Conservation (phyloP, 768 basidiomycete species). For the Agaricus bisporus region DNA sequence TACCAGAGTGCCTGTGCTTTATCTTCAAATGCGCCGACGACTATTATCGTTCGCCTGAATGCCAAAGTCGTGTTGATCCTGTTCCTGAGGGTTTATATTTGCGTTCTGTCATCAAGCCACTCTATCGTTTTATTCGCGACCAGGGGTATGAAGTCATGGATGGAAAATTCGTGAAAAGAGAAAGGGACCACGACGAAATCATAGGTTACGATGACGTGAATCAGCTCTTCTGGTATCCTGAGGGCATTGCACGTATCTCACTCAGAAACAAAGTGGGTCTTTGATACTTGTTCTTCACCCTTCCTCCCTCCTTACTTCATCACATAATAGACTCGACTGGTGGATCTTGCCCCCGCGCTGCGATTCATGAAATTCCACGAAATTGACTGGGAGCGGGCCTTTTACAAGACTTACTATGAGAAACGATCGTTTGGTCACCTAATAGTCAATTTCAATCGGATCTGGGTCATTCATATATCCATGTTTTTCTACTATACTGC, state of each 20-base stretch:
- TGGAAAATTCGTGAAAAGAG: slow-evolving; percentile 89
- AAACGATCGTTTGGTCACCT: slow-evolving; percentile 96
- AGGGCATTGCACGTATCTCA: slow-evolving; percentile 90
- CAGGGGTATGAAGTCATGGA: slow-evolving; percentile 97
- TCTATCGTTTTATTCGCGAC: slow-evolving; percentile 95
- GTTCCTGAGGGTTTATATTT: slow-evolving; percentile 96
- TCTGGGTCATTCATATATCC: slow-evolving; percentile 97
- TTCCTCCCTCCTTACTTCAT: slow-evolving; percentile 6
- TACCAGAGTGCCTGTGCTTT: slow-evolving; percentile 96
- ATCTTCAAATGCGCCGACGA: slow-evolving; percentile 99
- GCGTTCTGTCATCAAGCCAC: slow-evolving; percentile 81
- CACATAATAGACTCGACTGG: slow-evolving; percentile 70
- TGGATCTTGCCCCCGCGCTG: slow-evolving; percentile 86
- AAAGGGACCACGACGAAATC: slow-evolving; percentile 88
- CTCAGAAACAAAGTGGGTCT: slow-evolving; percentile 74
- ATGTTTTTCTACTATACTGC: slow-evolving; percentile 96
- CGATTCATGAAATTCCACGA: slow-evolving; percentile 97
- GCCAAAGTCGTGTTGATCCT: slow-evolving; percentile 86
- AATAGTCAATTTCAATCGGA: slow-evolving; percentile 98
- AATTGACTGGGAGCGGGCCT: slow-evolving; percentile 93
- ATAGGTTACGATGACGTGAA: slow-evolving; percentile 99
- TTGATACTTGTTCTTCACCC: neutral
- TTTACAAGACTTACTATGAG: slow-evolving; percentile 99
- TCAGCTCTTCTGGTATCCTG: slow-evolving; percentile 99
- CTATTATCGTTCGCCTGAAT: slow-evolving; percentile 98